Percentiles rank a stretch among this genome's conserved stretches.
These are phyloP conservation scores for Colletotrichum musicola DNA, from an alignment of 2,329 filamentous ascomycete genomes.

Conservation along the genomic window DNA sequence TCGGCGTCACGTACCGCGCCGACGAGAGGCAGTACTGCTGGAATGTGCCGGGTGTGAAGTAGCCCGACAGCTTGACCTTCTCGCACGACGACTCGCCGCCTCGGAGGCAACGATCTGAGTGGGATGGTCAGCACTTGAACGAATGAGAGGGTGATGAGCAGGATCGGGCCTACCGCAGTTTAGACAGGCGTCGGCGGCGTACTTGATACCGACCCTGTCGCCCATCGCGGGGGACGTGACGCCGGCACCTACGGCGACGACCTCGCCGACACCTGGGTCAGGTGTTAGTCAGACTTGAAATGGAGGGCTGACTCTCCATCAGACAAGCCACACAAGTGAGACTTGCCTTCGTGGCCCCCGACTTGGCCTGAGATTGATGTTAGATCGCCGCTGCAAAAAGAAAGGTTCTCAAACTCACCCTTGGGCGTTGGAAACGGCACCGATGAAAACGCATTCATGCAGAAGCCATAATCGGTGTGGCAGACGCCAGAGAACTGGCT, in stretches of 20 bases:
- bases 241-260: constrained; percentile 37
- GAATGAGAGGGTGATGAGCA: not conserved
- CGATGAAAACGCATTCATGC: constrained; percentile 41
- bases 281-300: not conserved
- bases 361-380: constrained; percentile 39
- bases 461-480: constrained; percentile 45
- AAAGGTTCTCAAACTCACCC: constrained; percentile 5
- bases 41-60: constrained; percentile 44
- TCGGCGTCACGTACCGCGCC: constrained; percentile 58
- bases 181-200: constrained; percentile 41
- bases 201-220: constrained; percentile 41
- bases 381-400: not conserved
- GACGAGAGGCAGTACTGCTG: constrained; percentile 42
- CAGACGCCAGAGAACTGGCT: constrained; percentile 45
- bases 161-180: constrained; percentile 38
- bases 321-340: not conserved
- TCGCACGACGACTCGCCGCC: constrained; percentile 42
- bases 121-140: not conserved
- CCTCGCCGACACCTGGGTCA: constrained; percentile 34
- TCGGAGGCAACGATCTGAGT: constrained; percentile 40
- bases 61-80: constrained; percentile 43
- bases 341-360: constrained; percentile 41
- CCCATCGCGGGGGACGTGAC: constrained; percentile 39
- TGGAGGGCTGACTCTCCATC: not conserved
- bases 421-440: constrained; percentile 36